Base-by-base conservation (phyloP, 768 basidiomycete species). In the Leccinum fibrillosum region DNA sequence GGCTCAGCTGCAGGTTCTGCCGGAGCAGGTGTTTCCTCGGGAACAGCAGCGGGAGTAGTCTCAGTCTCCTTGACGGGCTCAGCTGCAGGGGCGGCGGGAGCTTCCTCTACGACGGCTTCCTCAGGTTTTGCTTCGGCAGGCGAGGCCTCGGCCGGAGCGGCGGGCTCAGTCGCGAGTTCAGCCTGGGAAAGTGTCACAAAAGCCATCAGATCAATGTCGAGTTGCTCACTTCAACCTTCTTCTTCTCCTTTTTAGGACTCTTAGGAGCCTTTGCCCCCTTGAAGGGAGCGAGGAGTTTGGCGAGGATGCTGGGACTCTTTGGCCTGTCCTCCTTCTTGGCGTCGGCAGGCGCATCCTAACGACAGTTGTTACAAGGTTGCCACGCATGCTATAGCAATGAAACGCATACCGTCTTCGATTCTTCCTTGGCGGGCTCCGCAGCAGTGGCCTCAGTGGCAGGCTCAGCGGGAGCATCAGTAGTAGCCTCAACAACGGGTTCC, bases 231-330 rank as follows among this genome's bases (percentile, higher is more conserved):
- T 84, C 84, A 12, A 88, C 85, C 77, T 89, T 88, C 80, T 89
- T 89, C 79, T 89, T 89, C 72, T 86, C 84, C 76, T 88, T 89
- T 81, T 89, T 90, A 35, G 86, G 85, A 73, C 84, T 88, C 84
- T 83, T 90, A 69, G 86, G 82, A 67, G 78, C 80, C 62, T 75
- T 80, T 72, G 80, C 80, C 62, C 74, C 72, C 78, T 90, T 91
- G 82, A 93, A 86, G 44, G 88, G 82, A 28, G 86, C 85, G 58
- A 95, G 85, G 61, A 95, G 76, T 76, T 89, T 94, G 65, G 85
- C 71, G 57, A 95, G 80, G 64, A 94, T 68, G 53, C 83, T 76
- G 17, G 90, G 90, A 76, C 89, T 91, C 84, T 86, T 90, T 66
- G 90, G 88, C 64, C 82, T 81, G 39, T 90, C 86, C 64, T 91